phyloP scores from a whole-genome alignment of 2,329 filamentous ascomycete genomes.

The Fusarium kyushuense region DNA sequence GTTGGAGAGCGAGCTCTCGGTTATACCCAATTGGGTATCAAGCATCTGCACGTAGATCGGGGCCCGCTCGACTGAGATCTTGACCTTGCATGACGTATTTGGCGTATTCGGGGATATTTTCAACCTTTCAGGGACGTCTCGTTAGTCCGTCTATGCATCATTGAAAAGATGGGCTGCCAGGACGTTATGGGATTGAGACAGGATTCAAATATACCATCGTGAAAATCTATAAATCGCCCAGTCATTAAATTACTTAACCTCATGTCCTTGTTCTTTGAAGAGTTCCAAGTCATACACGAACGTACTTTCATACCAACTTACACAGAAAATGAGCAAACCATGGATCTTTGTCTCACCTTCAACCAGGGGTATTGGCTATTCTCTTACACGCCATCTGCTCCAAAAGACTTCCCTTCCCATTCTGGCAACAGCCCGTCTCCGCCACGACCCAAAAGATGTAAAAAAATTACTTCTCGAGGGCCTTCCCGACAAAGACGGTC shows the following conservation, averaged over 20 bases:
- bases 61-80: slow-evolving; percentile 16
- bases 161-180: slow-evolving; percentile 25
- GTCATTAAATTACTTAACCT: neutral
- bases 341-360: slow-evolving; percentile 64
- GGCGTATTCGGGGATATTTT: slow-evolving; percentile 5
- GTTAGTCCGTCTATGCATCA: slow-evolving; percentile 36
- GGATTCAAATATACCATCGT: neutral
- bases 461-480: slow-evolving; percentile 52
- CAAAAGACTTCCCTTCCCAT: slow-evolving; percentile 62
- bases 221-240: neutral
- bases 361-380: slow-evolving; percentile 62
- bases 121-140: neutral
- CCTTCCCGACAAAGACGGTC: slow-evolving; percentile 41
- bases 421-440: slow-evolving; percentile 58
- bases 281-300: neutral
- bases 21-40: slow-evolving; percentile 23
- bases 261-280: neutral
- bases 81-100: slow-evolving; percentile 35
- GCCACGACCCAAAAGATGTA: slow-evolving; percentile 50
- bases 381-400: slow-evolving; percentile 62
- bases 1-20: neutral
- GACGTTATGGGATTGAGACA: neutral
- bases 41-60: slow-evolving; percentile 20
- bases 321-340: slow-evolving; percentile 57
- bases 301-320: neutral